These are phyloP conservation scores for Rhizopus sp. DNA, from an alignment of 371 early-diverging fungal species.

Conservation along the genomic window DNA sequence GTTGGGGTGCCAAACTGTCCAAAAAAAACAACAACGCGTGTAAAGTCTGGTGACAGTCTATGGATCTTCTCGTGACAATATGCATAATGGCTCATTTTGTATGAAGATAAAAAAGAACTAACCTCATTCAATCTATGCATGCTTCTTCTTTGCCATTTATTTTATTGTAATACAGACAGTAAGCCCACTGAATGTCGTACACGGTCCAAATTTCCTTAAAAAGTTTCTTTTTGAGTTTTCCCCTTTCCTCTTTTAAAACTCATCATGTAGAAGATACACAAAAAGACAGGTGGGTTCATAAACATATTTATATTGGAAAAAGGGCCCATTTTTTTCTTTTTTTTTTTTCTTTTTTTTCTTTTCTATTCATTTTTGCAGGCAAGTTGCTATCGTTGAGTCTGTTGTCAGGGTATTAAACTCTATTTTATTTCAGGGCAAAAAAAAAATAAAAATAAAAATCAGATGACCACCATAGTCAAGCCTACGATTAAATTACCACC, in stretches of 20 bases:
- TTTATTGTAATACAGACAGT: too few species aligned
- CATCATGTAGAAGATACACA: not conserved
- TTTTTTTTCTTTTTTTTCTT: not conserved
- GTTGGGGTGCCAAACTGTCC: too few species aligned
- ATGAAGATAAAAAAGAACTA: too few species aligned
- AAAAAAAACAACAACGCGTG: too few species aligned
- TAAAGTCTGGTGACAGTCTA: too few species aligned
- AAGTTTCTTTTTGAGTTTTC: not conserved
- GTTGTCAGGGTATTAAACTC: not conserved
- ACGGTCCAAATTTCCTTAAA: constrained; percentile 5
- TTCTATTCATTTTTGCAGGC: not conserved
- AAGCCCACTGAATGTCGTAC: not conserved
- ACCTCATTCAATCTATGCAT: too few species aligned
- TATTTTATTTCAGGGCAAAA: not conserved
- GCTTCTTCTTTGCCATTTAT: too few species aligned
- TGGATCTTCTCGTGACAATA: too few species aligned
- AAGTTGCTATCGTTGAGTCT: not conserved
- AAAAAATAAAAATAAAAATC: too few species aligned
- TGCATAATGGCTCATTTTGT: too few species aligned
- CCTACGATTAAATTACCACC: constrained; percentile 30
- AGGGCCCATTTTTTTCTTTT: not conserved
- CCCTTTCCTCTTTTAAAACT: constrained; percentile 1
- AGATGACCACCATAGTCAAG: constrained; percentile 10
- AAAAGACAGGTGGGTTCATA: too few species aligned
- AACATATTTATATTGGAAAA: not conserved